Evolutionary conservation across 176 grass and related monocot genomes (phyloP).

Genomic region (Musa beccarii): DNA sequence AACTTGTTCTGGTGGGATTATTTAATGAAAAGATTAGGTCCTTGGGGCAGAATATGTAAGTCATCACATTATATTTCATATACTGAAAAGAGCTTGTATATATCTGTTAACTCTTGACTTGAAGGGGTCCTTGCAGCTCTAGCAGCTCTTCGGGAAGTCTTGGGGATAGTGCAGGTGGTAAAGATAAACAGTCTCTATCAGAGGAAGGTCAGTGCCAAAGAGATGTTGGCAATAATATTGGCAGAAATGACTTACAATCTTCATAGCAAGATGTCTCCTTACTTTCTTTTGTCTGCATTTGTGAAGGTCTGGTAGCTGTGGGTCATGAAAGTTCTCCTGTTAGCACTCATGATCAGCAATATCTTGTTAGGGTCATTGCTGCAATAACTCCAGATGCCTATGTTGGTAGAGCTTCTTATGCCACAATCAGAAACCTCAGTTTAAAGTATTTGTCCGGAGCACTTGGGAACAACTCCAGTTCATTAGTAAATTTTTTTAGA

Average conservation of each 20-base stretch:
- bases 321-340: conserved; percentile 26
- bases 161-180: conserved; percentile 11
- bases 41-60: conserved; percentile 43
- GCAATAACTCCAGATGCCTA: conserved; percentile 47
- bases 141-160: conserved; percentile 29
- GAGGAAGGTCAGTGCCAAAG: neutral
- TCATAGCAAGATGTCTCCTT: conserved; percentile 21
- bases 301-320: conserved; percentile 18
- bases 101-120: neutral
- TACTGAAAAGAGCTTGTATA: conserved; percentile 17
- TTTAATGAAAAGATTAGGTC: conserved; percentile 19
- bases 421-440: conserved; percentile 48
- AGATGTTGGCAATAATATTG: conserved; percentile 1
- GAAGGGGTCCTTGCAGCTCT: conserved; percentile 7
- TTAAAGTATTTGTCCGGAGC: conserved; percentile 37
- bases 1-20: conserved; percentile 63
- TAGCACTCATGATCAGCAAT: conserved; percentile 23
- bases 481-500: conserved; percentile 54
- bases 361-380: conserved; percentile 28
- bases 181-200: neutral
- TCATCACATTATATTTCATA: conserved; percentile 24
- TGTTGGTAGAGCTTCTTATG: conserved; percentile 39
- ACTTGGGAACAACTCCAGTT: conserved; percentile 57
- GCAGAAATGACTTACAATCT: conserved; percentile 16
- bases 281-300: neutral